phyloP scores from a whole-genome alignment of 2,329 filamentous ascomycete species.

The Tolypocladium pustulatum region DNA sequence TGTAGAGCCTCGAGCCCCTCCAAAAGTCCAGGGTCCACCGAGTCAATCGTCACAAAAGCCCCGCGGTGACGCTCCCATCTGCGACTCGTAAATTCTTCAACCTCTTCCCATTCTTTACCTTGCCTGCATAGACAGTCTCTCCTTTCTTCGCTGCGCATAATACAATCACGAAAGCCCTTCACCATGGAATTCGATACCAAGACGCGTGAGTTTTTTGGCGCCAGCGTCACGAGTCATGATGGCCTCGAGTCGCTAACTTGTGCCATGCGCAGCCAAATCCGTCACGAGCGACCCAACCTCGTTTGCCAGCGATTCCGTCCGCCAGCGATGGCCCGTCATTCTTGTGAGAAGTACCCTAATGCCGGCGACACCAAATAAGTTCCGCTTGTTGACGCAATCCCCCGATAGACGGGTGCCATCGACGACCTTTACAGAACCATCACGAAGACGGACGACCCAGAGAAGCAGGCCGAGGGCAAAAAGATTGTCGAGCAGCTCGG shows the following conservation, averaged over 20 bases:
- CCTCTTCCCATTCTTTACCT: neutral
- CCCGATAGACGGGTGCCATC: slow-evolving; percentile 68
- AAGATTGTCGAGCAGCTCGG: slow-evolving; percentile 69
- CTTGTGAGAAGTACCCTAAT: slow-evolving; percentile 46
- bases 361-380: no score
- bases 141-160: neutral
- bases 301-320: slow-evolving; percentile 77
- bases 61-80: neutral
- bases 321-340: slow-evolving; percentile 88
- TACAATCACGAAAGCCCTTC: neutral
- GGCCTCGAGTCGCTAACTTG: neutral
- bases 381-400: neutral
- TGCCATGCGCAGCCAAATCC: slow-evolving; percentile 51
- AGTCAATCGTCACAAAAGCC: neutral
- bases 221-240: neutral
- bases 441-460: slow-evolving; percentile 45
- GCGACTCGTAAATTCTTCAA: neutral
- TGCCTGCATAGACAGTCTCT: neutral
- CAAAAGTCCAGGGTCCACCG: neutral
- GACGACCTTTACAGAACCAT: slow-evolving; percentile 84
- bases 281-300: slow-evolving; percentile 73
- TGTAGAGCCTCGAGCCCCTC: neutral
- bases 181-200: slow-evolving; percentile 69
- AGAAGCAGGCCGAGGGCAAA: slow-evolving; percentile 72
- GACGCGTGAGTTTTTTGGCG: slow-evolving; percentile 45